Conservation (phyloP, 2,329 filamentous ascomycete species). For the Diplocarpon rosae region DNA sequence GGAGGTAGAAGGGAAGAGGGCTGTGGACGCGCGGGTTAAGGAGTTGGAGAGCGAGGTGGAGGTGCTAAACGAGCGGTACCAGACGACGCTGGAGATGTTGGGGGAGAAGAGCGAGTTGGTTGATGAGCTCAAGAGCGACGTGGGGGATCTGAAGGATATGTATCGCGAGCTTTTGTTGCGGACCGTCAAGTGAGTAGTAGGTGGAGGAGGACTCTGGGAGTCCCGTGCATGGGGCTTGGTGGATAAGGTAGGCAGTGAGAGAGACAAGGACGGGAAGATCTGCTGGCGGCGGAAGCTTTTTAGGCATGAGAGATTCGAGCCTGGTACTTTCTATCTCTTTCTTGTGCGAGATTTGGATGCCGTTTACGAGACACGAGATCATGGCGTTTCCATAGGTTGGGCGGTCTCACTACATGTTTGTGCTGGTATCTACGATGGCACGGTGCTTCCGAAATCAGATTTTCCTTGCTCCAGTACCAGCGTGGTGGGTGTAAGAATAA, state of each 20-base stretch:
- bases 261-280: not conserved
- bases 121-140: conserved; percentile 80
- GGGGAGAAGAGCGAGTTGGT: conserved; percentile 95
- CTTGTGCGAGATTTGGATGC: no score
- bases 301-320: no score
- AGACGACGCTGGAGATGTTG: conserved; percentile 85
- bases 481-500: no score
- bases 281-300: no score
- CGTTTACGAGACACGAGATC: no score
- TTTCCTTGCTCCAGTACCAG: no score
- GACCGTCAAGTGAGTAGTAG: conserved; percentile 51
- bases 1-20: conserved; percentile 63
- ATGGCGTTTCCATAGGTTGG: no score
- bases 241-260: not conserved
- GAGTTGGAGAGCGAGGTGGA: conserved; percentile 57
- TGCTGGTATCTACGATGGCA: no score
- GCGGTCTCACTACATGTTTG: no score
- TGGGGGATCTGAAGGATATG: conserved; percentile 89
- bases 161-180: conserved; percentile 86
- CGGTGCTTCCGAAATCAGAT: no score
- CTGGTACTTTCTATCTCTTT: no score
- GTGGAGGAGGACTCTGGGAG: not conserved
- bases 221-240: not conserved
- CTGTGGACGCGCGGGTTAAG: conserved; percentile 46
- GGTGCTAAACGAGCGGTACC: conserved; percentile 65